A percentile compares a stretch with the other conserved stretches of the same genome.
Evolutionary conservation across 257 asterid genomes (phyloP).

Genomic region (Solanum medicagineum): DNA sequence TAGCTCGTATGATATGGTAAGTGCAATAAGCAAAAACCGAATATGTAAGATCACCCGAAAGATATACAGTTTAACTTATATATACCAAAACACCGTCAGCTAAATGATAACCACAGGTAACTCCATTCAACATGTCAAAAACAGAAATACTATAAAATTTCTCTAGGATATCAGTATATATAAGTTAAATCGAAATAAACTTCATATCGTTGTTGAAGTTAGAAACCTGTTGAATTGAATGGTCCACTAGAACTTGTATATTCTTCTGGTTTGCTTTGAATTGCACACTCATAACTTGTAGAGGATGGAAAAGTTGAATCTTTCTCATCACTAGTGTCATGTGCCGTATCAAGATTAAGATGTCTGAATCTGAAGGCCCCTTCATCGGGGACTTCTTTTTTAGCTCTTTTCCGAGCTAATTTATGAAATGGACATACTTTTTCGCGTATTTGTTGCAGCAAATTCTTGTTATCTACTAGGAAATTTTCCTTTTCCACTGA

Average conservation of each 20-base stretch:
- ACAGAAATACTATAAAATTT: not conserved
- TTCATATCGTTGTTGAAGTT: not conserved
- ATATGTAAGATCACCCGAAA: not conserved
- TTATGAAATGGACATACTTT: slow-evolving; percentile 42
- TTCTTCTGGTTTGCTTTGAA: slow-evolving; percentile 1
- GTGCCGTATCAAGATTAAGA: not conserved
- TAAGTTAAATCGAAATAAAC: not conserved
- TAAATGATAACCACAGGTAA: not conserved
- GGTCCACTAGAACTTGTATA: not conserved
- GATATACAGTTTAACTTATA: not conserved
- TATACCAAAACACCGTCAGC: not conserved
- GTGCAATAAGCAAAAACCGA: not conserved
- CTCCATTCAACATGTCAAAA: not conserved
- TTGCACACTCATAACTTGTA: not conserved
- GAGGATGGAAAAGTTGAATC: not conserved
- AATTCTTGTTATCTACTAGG: slow-evolving; percentile 25
- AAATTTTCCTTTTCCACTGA: slow-evolving; percentile 24
- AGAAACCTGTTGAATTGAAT: slow-evolving; percentile 24
- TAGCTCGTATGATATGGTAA: not conserved
- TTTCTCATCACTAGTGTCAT: not conserved
- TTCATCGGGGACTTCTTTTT: slow-evolving; percentile 1
- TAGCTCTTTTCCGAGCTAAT: slow-evolving; percentile 23
- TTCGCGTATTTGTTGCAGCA: slow-evolving; percentile 52
- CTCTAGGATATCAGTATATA: not conserved
- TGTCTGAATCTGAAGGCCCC: not conserved